These are phyloP conservation scores for Colletotrichum gigasporum DNA, from an alignment of 2,329 filamentous ascomycete species.

Conservation along the genomic window DNA sequence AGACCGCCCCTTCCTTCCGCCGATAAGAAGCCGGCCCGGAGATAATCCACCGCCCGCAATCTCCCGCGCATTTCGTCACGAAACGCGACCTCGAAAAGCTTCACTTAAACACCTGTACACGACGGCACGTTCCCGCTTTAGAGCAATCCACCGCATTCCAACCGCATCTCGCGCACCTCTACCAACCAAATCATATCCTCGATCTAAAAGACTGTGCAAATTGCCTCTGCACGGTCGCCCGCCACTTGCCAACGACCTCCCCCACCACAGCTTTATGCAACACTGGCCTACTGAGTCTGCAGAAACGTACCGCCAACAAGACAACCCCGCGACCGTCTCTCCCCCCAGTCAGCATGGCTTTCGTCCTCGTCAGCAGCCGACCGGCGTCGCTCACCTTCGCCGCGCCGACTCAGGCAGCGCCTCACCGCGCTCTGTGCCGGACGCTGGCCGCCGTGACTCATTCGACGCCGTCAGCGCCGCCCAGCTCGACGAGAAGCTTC, in stretches of 20 bases:
- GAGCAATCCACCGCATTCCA: conserved; percentile 17
- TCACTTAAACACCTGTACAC: conserved; percentile 11
- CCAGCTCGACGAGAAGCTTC: conserved; percentile 59
- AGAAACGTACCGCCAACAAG: conserved; percentile 50
- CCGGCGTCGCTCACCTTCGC: conserved; percentile 45
- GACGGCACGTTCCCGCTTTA: conserved; percentile 11
- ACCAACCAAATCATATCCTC: not conserved
- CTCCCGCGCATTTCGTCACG: conserved; percentile 27
- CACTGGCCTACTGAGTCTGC: conserved; percentile 61
- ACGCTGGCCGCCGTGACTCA: conserved; percentile 37
- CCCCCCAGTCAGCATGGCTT: conserved; percentile 66
- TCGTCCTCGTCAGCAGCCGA: conserved; percentile 50
- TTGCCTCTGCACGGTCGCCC: conserved; percentile 59
- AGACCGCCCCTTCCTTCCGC: not conserved
- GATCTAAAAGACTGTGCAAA: conserved; percentile 59
- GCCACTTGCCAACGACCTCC: conserved; percentile 40
- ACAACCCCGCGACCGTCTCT: conserved; percentile 43
- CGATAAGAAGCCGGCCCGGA: conserved; percentile 28
- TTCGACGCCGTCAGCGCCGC: conserved; percentile 48
- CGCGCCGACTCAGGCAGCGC: conserved; percentile 44
- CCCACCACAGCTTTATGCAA: conserved; percentile 70
- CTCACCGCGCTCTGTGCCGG: conserved; percentile 47
- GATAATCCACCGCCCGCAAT: conserved; percentile 30
- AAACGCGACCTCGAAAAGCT: conserved; percentile 22
- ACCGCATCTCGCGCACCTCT: not conserved